Percentiles rank a stretch among this genome's conserved stretches.
phyloP scores from a whole-genome alignment of 805 yeast species.

The Saccharomycopsis vini region DNA sequence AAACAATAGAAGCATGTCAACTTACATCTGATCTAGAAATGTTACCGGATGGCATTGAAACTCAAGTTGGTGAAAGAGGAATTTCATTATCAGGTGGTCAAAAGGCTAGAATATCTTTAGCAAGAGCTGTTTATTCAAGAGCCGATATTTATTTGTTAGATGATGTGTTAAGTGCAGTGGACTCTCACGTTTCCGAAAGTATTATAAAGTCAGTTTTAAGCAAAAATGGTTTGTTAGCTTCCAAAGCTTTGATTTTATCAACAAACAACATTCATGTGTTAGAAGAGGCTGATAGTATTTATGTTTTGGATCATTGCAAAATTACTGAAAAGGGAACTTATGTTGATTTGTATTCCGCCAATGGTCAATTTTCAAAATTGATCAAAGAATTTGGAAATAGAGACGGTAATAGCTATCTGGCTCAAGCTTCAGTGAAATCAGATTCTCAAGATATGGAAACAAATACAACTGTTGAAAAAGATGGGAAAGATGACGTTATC shows the following conservation, averaged over 20 bases:
- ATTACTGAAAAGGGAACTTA: slow-evolving; percentile 54
- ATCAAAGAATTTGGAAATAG: slow-evolving; percentile 18
- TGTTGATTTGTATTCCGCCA: slow-evolving; percentile 33
- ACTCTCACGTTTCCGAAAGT: slow-evolving; percentile 56
- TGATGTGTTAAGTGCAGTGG: slow-evolving; percentile 65
- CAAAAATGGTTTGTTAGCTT: slow-evolving; percentile 36
- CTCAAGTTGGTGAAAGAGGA: slow-evolving; percentile 53
- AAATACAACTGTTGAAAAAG: slow-evolving; percentile 21
- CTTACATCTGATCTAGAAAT: slow-evolving; percentile 38
- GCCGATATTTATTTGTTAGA: slow-evolving; percentile 52
- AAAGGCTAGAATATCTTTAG: slow-evolving; percentile 54
- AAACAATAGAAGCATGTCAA: slow-evolving; percentile 42
- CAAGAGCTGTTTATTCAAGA: slow-evolving; percentile 59
- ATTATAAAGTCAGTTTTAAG: slow-evolving; percentile 43
- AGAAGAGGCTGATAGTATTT: slow-evolving; percentile 50
- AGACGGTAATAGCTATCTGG: not conserved
- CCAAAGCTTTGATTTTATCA: slow-evolving; percentile 47
- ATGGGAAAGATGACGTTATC: slow-evolving; percentile 17
- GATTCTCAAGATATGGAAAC: too few relatives aligned
- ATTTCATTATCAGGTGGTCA: slow-evolving; percentile 56
- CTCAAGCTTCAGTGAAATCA: too few relatives aligned
- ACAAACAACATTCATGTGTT: slow-evolving; percentile 51
- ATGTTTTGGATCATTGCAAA: slow-evolving; percentile 44
- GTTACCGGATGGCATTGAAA: slow-evolving; percentile 44
- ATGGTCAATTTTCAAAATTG: slow-evolving; percentile 23